phyloP scores from a whole-genome alignment of 176 grass and related monocot genomes.

The Pontederia paniculata region DNA sequence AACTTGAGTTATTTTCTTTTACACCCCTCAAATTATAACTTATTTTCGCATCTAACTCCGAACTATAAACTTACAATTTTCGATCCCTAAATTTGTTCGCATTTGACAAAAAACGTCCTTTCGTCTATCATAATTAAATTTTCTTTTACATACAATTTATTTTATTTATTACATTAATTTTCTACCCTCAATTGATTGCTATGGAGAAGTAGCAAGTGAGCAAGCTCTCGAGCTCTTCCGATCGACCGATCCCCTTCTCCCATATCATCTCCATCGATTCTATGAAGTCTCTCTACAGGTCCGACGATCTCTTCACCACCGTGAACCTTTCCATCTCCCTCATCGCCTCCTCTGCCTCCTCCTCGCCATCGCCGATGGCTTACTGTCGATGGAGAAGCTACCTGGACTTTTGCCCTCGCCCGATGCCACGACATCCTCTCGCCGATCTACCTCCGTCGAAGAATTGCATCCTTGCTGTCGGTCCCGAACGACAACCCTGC shows the following conservation, averaged over 20 bases:
- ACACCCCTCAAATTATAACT: no score
- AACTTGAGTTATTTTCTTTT: no score
- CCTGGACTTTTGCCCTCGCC: slow-evolving; percentile 3
- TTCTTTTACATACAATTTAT: no score
- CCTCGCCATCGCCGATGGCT: neutral
- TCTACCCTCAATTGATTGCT: no score
- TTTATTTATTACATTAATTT: no score
- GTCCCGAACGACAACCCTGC: neutral
- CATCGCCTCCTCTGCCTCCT: neutral
- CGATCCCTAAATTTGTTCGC: no score
- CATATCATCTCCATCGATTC: slow-evolving; percentile 22
- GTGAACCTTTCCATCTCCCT: slow-evolving; percentile 7
- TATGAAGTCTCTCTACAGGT: slow-evolving; percentile 14
- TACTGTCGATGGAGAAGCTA: no score
- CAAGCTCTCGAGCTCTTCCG: slow-evolving; percentile 17
- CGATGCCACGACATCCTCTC: slow-evolving; percentile 7
- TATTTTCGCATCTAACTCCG: no score
- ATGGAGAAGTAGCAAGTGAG: slow-evolving; percentile 15
- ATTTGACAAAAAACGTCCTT: no score
- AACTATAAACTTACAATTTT: no score
- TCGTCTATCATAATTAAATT: no score
- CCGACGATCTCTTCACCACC: slow-evolving; percentile 4
- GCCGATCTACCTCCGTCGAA: slow-evolving; percentile 2
- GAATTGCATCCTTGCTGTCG: neutral
- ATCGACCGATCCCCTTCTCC: slow-evolving; percentile 6